Evolutionary conservation across 2,329 filamentous ascomycete species (phyloP).

Genomic region (Phoma sp.): DNA sequence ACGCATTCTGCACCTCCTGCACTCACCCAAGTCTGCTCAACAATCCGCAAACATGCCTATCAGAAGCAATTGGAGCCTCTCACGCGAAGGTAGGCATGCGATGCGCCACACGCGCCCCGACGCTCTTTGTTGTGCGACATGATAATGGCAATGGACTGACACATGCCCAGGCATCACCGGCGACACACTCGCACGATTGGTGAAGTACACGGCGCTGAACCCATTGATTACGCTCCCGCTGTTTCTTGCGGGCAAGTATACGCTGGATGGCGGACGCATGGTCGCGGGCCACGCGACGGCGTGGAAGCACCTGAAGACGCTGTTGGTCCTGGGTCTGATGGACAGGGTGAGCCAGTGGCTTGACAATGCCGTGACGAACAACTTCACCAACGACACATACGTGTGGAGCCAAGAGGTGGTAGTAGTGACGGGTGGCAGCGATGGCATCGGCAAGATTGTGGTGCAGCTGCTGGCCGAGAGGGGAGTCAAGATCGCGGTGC

Average conservation of each 20-base stretch:
- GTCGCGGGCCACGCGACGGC: slow-evolving; percentile 57
- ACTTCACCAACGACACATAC: slow-evolving; percentile 61
- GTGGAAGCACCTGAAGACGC: slow-evolving; percentile 59
- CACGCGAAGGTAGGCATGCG: slow-evolving; percentile 44
- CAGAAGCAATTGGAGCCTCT: slow-evolving; percentile 46
- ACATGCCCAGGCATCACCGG: slow-evolving; percentile 46
- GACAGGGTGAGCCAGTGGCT: slow-evolving; percentile 58
- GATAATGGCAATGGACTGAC: neutral
- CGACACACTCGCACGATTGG: slow-evolving; percentile 64
- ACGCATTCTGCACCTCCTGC: neutral
- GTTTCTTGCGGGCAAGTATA: slow-evolving; percentile 67
- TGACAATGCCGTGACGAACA: slow-evolving; percentile 58
- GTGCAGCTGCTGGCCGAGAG: slow-evolving; percentile 69
- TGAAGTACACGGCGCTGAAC: slow-evolving; percentile 68
- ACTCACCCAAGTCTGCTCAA: slow-evolving; percentile 19
- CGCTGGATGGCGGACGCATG: slow-evolving; percentile 64
- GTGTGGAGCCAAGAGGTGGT: slow-evolving; percentile 74
- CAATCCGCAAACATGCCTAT: slow-evolving; percentile 40
- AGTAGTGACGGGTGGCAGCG: slow-evolving; percentile 75
- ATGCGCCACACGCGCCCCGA: neutral
- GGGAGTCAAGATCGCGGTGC: slow-evolving; percentile 70
- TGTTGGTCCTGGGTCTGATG: slow-evolving; percentile 61
- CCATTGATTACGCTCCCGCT: slow-evolving; percentile 69
- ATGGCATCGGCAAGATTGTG: slow-evolving; percentile 72
- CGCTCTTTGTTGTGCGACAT: neutral